Base-by-base conservation (phyloP, 164 flowering plant genomes). In the Vitis labrusca region DNA sequence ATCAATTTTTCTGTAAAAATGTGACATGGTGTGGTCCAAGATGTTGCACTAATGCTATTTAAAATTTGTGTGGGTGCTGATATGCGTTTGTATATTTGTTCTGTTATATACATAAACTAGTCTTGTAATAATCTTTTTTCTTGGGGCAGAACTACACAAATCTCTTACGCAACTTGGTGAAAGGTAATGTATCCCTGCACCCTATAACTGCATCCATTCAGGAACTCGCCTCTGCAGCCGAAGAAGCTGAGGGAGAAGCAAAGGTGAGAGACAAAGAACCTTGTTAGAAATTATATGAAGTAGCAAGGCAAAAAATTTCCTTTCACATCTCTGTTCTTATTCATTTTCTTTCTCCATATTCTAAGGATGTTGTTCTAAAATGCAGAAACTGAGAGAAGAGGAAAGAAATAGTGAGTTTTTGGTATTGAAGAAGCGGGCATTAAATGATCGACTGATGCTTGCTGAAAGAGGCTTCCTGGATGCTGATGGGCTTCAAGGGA, bases 401-500 rank as follows among this genome's bases (percentile, higher is more conserved):
- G 83, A 76, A 64, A 47, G 55, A 15, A 27, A 15, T 1, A 78
- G 70, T n/a, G 77, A 71, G n/a, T 47, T 66, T n/a, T 63, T 47
- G 27, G 32, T 70, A 15, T 69, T 91, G 73, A 82, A 81, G 81
- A 85, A 72, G 73, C 84, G 91, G 37, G 74, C 81, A 57, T 64
- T 95, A 66, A 95, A 93, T 77, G 98, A 95, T 72, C 84, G 94
- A 47, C 77, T 95, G 74, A 88, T 95, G 89, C 89, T 86, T 76
- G 88, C 96, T 11, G 99, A 95, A 79, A 89, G 94, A 84, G 94
- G 90, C 65, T 93, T 95, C 80, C 72, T 88, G 69, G 98, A 90
- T 76, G 61, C 77, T n/a, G 96, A 88, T 50, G 99, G 97, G 57
- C 81, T 91, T 60, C 80, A 59, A 69, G 88, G 83, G 62, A 83